Conservation (phyloP, 164 flowering plant genomes). For the Buxus sempervirens region DNA sequence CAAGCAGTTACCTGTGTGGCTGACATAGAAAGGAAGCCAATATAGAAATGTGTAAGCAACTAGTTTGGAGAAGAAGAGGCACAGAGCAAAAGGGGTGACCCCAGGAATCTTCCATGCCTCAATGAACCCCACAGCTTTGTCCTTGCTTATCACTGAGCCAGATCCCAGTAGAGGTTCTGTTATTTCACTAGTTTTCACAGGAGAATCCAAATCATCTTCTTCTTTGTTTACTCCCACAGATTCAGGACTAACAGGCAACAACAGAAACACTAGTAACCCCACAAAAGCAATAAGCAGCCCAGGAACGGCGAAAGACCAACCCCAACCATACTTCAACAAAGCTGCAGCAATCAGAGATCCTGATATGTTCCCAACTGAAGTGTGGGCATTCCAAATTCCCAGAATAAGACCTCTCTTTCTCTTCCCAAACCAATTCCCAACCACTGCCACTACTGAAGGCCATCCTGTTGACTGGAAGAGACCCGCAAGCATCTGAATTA, state of each 20-base stretch:
- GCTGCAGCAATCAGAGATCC: conserved; percentile 83
- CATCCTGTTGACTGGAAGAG: conserved; percentile 92
- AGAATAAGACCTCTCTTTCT: conserved; percentile 83
- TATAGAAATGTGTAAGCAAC: conserved; percentile 95
- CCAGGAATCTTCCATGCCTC: conserved; percentile 98
- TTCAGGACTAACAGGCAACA: conserved; percentile 73
- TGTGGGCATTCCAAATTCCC: conserved; percentile 99
- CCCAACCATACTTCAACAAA: conserved; percentile 84
- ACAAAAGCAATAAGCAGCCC: conserved; percentile 57
- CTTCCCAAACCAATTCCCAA: conserved; percentile 97
- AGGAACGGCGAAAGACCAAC: conserved; percentile 93
- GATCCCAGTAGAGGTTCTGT: conserved; percentile 45
- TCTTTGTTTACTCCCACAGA: conserved; percentile 50
- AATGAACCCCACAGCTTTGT: conserved; percentile 68
- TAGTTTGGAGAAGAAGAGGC: conserved; percentile 92
- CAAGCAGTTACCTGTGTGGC: conserved; percentile 63
- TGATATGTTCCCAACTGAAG: conserved; percentile 84
- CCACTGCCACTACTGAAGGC: conserved; percentile 98
- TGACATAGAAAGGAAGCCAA: conserved; percentile 95
- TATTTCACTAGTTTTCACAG: conserved; percentile 35
- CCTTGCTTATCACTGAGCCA: conserved; percentile 15
- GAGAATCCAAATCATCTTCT: conserved; percentile 40
- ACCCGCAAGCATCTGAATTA: conserved; percentile 82
- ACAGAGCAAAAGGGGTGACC: conserved; percentile 84
- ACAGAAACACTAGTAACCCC: conserved; percentile 58